Base-by-base conservation (phyloP, 768 basidiomycete species). In the Hypsizygus marmoreus region DNA sequence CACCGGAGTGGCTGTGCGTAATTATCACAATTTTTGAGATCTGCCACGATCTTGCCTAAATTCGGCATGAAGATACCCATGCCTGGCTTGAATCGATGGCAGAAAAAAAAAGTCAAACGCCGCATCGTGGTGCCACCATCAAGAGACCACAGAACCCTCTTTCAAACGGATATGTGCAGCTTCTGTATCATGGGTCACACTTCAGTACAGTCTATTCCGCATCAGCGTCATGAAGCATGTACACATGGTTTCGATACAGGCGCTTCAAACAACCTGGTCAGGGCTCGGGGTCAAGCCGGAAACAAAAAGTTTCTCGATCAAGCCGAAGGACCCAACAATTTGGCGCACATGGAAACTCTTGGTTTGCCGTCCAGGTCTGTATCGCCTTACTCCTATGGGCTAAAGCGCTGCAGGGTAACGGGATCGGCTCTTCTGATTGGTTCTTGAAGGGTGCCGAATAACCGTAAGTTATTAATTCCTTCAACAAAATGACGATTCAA, bases 21-120 rank as follows among this genome's bases (percentile, higher is more conserved):
- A n/a, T n/a, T 40, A 28, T 19, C 42, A 36, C 28, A 43, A 30
- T 37, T 43, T 55, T 49, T 24, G 13, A 30, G 32, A 49, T n/a
- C n/a, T n/a, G n/a, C n/a, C n/a, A n/a, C n/a, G 49, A 54, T 50
- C 52, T 46, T 14, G 13, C 19, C 31, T 11, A 22, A 40, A 19
- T 31, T 19, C 23, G 36, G 30, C 35, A 22, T 35, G 29, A 13
- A 36, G 24, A 39, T 37, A 28, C 17, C 25, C 45, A 50, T 34
- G 34, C 45, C 40, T 29, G 44, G 42, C 28, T n/a, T n/a, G n/a
- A 28, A 34, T 41, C 39, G 20, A 45, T 48, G 43, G 49, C 22
- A 55, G 60, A 58, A 58, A 56, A 55, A 54, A 59, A 65, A 66
- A 65, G 65, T 49, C 52, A 64, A 68, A 67, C 66, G 68, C 64